Evolutionary conservation across 2,329 filamentous ascomycete species (phyloP).

Genomic region (Diatrype stigma): DNA sequence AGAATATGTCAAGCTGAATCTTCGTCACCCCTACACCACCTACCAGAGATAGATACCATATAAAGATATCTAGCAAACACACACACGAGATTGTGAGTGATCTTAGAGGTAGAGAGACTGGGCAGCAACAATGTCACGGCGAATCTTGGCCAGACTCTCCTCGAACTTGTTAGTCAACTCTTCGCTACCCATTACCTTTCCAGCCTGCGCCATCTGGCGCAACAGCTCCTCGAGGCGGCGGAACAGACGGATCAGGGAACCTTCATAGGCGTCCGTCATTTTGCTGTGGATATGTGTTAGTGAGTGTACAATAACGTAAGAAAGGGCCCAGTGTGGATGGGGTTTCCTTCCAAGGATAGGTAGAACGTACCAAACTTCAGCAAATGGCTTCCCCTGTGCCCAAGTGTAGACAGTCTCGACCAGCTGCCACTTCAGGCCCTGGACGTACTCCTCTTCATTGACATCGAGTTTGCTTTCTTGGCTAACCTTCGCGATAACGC

Average conservation of each 20-base stretch:
- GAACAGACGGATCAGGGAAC: conserved; percentile 93
- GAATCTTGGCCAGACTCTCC: conserved; percentile 75
- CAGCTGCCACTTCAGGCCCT: conserved; percentile 86
- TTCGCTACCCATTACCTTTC: conserved; percentile 97
- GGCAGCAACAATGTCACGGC: conserved; percentile 89
- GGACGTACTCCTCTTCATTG: conserved; percentile 92
- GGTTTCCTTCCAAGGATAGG: too few species aligned
- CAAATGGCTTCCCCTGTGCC: conserved; percentile 86
- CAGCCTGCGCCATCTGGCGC: conserved; percentile 89
- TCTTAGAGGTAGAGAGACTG: conserved; percentile 83
- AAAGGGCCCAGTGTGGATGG: neutral
- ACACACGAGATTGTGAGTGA: neutral
- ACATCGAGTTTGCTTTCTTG: conserved; percentile 89
- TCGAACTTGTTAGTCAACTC: conserved; percentile 93
- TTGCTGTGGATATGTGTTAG: conserved; percentile 57
- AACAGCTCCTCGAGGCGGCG: conserved; percentile 90
- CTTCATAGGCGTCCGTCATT: conserved; percentile 99
- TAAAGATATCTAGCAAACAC: neutral
- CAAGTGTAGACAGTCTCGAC: conserved; percentile 96
- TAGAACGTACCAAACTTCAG: conserved; percentile 81
- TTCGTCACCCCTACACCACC: neutral
- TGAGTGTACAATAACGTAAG: neutral
- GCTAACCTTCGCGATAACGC: conserved; percentile 86
- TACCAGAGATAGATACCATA: neutral
- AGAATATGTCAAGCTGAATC: neutral